phyloP scores from a whole-genome alignment of 2,329 filamentous ascomycete genomes.

The Colletotrichum melonis region DNA sequence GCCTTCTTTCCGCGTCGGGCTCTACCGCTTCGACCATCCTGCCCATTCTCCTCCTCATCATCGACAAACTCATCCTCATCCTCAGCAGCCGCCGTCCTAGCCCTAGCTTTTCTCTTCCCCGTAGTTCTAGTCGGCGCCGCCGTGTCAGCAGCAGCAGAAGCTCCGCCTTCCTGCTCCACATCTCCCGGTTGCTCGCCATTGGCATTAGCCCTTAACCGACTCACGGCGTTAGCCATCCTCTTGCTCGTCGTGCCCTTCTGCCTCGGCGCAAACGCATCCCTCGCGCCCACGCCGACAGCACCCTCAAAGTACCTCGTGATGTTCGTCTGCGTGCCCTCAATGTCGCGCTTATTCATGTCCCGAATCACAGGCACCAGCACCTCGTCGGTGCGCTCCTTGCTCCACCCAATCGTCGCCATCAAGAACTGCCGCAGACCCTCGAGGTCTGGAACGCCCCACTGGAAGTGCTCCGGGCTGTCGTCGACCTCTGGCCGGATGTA shows the following conservation, averaged over 20 bases:
- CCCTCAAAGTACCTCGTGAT: slow-evolving; percentile 95
- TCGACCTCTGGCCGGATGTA: slow-evolving; percentile 92
- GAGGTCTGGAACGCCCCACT: slow-evolving; percentile 96
- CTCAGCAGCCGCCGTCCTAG: slow-evolving; percentile 3
- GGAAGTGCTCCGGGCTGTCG: slow-evolving; percentile 79
- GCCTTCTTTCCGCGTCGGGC: slow-evolving; percentile 28
- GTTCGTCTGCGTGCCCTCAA: slow-evolving; percentile 94
- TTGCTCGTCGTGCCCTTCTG: slow-evolving; percentile 75
- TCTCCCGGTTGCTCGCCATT: slow-evolving; percentile 38
- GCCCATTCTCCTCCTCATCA: background rate
- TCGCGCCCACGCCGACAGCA: slow-evolving; percentile 73
- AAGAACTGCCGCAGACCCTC: slow-evolving; percentile 86
- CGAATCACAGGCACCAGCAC: slow-evolving; percentile 94
- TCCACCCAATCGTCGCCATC: slow-evolving; percentile 94
- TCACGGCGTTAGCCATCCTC: slow-evolving; percentile 81
- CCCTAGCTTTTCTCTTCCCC: slow-evolving; percentile 30
- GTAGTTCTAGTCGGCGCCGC: slow-evolving; percentile 1
- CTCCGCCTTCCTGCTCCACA: background rate
- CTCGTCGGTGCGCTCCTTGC: slow-evolving; percentile 90
- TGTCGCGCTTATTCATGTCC: slow-evolving; percentile 90
- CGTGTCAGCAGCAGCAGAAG: slow-evolving; percentile 3
- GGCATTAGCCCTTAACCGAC: slow-evolving; percentile 70
- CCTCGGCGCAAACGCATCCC: slow-evolving; percentile 76
- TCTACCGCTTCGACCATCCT: background rate
- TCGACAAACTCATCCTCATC: slow-evolving; percentile 13